Evolutionary conservation across 306 rosid species (phyloP).

Genomic region (Sicyos baderoa): DNA sequence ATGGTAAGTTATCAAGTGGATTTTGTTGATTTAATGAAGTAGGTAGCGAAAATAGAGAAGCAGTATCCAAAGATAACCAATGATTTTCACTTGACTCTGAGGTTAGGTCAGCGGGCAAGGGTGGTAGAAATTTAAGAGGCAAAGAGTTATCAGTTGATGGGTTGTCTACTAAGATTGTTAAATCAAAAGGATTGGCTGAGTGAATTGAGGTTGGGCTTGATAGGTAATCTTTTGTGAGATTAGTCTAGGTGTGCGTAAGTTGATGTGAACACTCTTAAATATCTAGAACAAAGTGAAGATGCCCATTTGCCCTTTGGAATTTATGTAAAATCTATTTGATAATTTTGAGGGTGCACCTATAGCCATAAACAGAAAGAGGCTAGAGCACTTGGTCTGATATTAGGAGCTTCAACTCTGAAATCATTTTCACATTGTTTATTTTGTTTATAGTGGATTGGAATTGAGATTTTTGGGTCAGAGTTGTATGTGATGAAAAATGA

Average conservation of each 20-base stretch:
- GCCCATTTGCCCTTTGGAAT: background rate
- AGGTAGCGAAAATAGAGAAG: no score
- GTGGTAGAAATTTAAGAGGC: no score
- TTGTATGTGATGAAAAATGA: conserved; percentile 35
- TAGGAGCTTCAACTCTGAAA: background rate
- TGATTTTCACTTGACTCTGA: no score
- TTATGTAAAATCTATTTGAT: background rate
- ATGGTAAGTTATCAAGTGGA: no score
- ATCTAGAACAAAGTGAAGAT: background rate
- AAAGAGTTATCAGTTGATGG: no score
- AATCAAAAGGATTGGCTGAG: no score
- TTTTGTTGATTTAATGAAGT: no score
- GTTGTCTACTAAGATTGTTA: no score
- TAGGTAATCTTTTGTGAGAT: background rate
- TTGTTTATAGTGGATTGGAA: background rate
- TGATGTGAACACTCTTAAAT: background rate
- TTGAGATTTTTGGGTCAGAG: conserved; percentile 21
- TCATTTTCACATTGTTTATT: background rate
- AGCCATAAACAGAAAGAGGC: background rate
- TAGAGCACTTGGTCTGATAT: background rate
- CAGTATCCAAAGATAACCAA: no score
- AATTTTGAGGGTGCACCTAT: background rate
- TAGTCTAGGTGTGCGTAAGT: background rate
- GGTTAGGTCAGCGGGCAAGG: no score
- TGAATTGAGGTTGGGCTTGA: no score